Base-by-base conservation (phyloP, 495 filamentous ascomycete genomes). In the Lindgomyces ingoldianus region DNA sequence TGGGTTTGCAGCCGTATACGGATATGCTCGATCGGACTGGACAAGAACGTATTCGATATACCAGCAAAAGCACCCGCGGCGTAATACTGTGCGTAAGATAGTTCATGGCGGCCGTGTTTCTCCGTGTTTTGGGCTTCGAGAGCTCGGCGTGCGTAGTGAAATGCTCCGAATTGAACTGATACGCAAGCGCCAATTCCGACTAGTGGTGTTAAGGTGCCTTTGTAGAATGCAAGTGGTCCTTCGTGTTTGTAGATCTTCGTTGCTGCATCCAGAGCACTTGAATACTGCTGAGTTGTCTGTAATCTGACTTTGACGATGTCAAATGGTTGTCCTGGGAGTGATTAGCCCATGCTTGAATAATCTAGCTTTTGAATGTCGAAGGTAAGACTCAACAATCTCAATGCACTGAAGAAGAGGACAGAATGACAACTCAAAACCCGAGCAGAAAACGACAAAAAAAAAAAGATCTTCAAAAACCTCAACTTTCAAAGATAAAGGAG, bases 291-390 rank as follows among this genome's bases (percentile, higher is more conserved):
- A 47, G 86, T 90, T 12, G 94, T 98, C 77, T 98, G 94, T 24
- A 98, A 82, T 42, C 94, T 89, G 62, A 98, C 95, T 82, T 98
- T 98, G 74, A 98, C 89, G 51, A 98, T 98, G 81, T 98, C 94
- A 16, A 47, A 47, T 8, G 16, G 16, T 47, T 47, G 33, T 8
- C 44, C 44, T 47, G 33, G 33, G 33, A 14, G 33, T 39, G 33
- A n/a, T 39, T 39, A 39, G 33, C 36, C 36, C 18, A 18, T 24
- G 44, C 21, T n/a, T 47, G 16, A 9, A 9, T 9, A 42, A 42
- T 42, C 36, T 42, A 42, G 9, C n/a, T n/a, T n/a, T n/a, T 42
- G 9, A 42, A 42, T n/a, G 10, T 11, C 46, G 10, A 21, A 8
- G 19, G 10, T 21, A 11, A 14, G 19, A 25, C 30, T 21, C 11